A percentile compares a stretch with the other conserved stretches of the same genome.
phyloP scores from a whole-genome alignment of 208 protist genomes.

The Crithidia sp. region DNA sequence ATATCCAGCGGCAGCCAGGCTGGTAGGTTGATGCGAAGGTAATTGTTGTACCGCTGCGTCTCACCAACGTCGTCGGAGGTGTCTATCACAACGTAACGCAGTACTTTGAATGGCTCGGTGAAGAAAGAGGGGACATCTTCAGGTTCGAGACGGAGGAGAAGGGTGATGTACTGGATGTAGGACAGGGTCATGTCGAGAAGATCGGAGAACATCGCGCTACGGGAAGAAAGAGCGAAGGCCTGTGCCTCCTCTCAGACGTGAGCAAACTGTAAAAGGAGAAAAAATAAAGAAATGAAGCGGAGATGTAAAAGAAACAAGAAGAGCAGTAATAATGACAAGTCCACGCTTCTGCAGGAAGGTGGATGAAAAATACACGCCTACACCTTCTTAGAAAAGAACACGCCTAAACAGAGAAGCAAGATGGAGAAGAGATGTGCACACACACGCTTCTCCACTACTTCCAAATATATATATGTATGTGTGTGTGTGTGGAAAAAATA shows the following conservation, averaged over 20 bases:
- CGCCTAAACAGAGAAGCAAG: too few species aligned
- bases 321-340: too few species aligned
- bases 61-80: slow-evolving; percentile 24
- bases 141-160: slow-evolving; percentile 59
- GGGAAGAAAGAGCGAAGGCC: too few species aligned
- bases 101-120: slow-evolving; percentile 32
- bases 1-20: slow-evolving; percentile 70
- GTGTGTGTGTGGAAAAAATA: too few species aligned
- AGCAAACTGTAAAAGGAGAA: not conserved
- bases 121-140: slow-evolving; percentile 52
- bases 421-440: too few species aligned
- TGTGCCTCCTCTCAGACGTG: too few species aligned
- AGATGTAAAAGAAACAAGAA: too few species aligned
- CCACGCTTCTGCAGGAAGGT: too few species aligned
- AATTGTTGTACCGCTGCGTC: slow-evolving; percentile 44
- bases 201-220: slow-evolving; percentile 60
- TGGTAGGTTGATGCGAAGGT: slow-evolving; percentile 43
- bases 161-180: slow-evolving; percentile 77
- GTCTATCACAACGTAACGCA: slow-evolving; percentile 45
- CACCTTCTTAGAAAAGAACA: too few species aligned
- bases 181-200: slow-evolving; percentile 69
- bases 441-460: too few species aligned
- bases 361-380: too few species aligned
- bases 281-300: not conserved
- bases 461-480: too few species aligned